A percentile compares a stretch with the other conserved stretches of the same genome.
These are phyloP conservation scores for Chaetomiaceae sp. DNA, from an alignment of 2,329 filamentous ascomycete genomes.

Conservation along the genomic window DNA sequence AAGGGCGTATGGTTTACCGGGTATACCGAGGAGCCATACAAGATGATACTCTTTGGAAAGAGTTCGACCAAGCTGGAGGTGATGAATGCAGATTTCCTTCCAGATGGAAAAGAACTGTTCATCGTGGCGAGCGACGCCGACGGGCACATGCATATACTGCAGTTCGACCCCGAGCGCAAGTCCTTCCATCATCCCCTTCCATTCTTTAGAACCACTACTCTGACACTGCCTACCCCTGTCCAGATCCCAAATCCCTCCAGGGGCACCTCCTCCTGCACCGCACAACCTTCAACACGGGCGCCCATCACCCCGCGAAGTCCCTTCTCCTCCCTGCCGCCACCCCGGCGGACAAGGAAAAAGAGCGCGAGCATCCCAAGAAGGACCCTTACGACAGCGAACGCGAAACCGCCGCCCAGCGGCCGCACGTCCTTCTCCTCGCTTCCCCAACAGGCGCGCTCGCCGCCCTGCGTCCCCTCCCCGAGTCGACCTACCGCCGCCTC, in stretches of 20 bases:
- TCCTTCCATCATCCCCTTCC: slow-evolving; percentile 22
- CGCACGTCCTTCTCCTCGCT: slow-evolving; percentile 59
- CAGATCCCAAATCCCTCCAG: slow-evolving; percentile 88
- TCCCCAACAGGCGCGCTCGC: slow-evolving; percentile 71
- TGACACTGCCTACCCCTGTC: too few species aligned
- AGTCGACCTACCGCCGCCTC: slow-evolving; percentile 78
- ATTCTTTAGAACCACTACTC: not conserved
- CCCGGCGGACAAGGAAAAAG: slow-evolving; percentile 30
- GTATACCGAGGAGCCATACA: slow-evolving; percentile 95
- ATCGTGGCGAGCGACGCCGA: slow-evolving; percentile 81
- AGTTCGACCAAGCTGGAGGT: slow-evolving; percentile 73
- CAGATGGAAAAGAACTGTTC: slow-evolving; percentile 75
- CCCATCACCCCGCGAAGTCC: slow-evolving; percentile 69
- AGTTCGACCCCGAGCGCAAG: slow-evolving; percentile 92
- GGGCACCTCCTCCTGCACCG: slow-evolving; percentile 83
- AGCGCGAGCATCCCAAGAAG: slow-evolving; percentile 27
- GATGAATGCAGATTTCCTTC: slow-evolving; percentile 79
- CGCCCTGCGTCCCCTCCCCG: slow-evolving; percentile 70
- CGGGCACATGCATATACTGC: slow-evolving; percentile 79
- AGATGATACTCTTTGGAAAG: slow-evolving; percentile 89
- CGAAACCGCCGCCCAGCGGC: slow-evolving; percentile 14
- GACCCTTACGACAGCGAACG: slow-evolving; percentile 7
- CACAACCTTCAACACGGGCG: slow-evolving; percentile 80
- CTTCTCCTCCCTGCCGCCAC: slow-evolving; percentile 63
- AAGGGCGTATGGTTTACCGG: slow-evolving; percentile 96